phyloP scores from a whole-genome alignment of 2,329 filamentous ascomycete species.

The Colletotrichum chrysophilum region DNA sequence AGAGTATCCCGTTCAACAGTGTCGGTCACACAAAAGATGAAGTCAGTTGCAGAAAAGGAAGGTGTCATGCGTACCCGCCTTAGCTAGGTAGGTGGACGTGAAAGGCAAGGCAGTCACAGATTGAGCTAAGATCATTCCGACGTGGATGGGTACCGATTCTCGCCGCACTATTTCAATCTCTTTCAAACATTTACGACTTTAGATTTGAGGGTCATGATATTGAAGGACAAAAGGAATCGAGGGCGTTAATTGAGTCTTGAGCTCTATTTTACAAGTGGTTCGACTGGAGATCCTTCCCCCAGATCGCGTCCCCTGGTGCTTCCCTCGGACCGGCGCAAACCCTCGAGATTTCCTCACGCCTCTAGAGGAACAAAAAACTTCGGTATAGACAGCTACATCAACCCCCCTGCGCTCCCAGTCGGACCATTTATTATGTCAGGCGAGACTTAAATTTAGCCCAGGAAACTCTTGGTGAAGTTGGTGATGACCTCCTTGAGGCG shows the following conservation, averaged over 20 bases:
- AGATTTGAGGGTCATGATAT: not conserved
- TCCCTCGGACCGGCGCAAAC: slow-evolving; percentile 53
- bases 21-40: too few relatives aligned
- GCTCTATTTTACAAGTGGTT: slow-evolving; percentile 69
- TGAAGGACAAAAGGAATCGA: slow-evolving; percentile 63
- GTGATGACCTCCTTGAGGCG: slow-evolving; percentile 79
- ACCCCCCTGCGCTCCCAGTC: slow-evolving; percentile 27
- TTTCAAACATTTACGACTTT: not conserved
- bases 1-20: not conserved
- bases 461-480: slow-evolving; percentile 94
- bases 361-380: slow-evolving; percentile 53
- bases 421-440: slow-evolving; percentile 31
- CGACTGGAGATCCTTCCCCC: slow-evolving; percentile 50
- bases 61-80: too few relatives aligned
- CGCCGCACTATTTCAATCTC: not conserved
- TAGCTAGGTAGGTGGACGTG: too few relatives aligned
- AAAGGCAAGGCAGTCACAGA: too few relatives aligned
- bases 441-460: slow-evolving; percentile 52
- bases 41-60: too few relatives aligned
- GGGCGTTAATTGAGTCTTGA: slow-evolving; percentile 65
- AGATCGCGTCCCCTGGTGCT: slow-evolving; percentile 23
- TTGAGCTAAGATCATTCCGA: too few relatives aligned
- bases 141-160: not conserved
- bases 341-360: slow-evolving; percentile 48
- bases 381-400: slow-evolving; percentile 55